Evolutionary conservation across 768 basidiomycete genomes (phyloP).

Genomic region (Mycena kentingensis): DNA sequence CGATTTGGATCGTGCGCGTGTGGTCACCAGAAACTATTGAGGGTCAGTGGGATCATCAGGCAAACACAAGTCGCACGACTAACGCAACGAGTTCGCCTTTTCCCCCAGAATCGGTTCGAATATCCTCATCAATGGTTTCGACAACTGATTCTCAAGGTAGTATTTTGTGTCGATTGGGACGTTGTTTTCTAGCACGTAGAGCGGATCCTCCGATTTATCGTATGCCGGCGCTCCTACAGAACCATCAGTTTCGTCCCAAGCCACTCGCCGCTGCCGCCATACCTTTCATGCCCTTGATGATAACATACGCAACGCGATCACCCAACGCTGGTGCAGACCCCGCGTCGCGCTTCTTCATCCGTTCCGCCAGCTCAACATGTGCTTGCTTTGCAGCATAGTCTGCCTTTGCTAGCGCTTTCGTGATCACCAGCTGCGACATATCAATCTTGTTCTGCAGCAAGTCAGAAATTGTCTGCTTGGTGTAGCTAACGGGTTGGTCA

Average conservation of each 20-base stretch:
- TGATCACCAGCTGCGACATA: constrained; percentile 99
- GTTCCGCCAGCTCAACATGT: constrained; percentile 91
- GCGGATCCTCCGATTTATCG: constrained; percentile 97
- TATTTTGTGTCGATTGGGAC: constrained; percentile 98
- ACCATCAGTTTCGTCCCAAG: not conserved
- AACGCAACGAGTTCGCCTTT: constrained; percentile 81
- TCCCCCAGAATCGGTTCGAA: constrained; percentile 98
- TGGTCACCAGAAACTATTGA: constrained; percentile 89
- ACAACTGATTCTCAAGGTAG: constrained; percentile 96
- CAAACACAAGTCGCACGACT: constrained; percentile 33
- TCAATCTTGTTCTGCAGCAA: constrained; percentile 95
- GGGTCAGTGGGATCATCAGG: constrained; percentile 10
- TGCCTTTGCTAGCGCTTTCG: constrained; percentile 90
- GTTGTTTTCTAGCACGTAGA: constrained; percentile 97
- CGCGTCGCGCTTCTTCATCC: constrained; percentile 96
- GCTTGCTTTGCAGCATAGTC: constrained; percentile 97
- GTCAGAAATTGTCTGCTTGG: constrained; percentile 91
- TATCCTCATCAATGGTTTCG: constrained; percentile 95
- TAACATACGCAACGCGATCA: constrained; percentile 98
- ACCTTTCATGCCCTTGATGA: constrained; percentile 96
- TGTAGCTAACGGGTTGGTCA: constrained; percentile 59
- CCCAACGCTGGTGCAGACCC: constrained; percentile 97
- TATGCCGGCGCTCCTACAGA: constrained; percentile 92
- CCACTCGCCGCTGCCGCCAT: not conserved
- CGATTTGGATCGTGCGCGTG: constrained; percentile 92